These are phyloP conservation scores for Venturia effusa DNA, from an alignment of 2,329 filamentous ascomycete species.

Conservation along the genomic window DNA sequence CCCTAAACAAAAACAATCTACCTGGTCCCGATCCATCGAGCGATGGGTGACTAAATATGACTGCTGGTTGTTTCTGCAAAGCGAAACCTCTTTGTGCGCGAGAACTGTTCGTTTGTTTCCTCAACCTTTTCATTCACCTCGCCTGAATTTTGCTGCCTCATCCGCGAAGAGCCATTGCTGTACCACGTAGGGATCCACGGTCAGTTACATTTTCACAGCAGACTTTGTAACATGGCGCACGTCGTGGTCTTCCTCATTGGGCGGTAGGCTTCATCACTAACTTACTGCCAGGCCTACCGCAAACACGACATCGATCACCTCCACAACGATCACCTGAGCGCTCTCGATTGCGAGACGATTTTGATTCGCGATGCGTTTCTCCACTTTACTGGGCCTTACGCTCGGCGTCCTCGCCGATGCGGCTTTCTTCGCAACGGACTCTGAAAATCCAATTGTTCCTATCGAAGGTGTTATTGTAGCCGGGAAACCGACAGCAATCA, in stretches of 20 bases:
- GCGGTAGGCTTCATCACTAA: neutral
- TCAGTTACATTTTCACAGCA: neutral
- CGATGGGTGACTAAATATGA: neutral
- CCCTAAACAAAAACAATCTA: neutral
- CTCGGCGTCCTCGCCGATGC: neutral
- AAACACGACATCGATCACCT: neutral
- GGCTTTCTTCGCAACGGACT: neutral
- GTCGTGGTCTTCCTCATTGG: neutral
- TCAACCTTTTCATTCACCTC: neutral
- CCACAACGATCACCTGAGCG: neutral
- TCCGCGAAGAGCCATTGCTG: neutral
- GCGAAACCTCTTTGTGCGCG: neutral
- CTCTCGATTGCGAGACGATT: neutral
- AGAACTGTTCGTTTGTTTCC: neutral
- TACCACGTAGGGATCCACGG: neutral
- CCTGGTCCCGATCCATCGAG: neutral
- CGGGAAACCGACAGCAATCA: constrained; percentile 35
- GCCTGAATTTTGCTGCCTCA: neutral
- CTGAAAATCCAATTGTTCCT: constrained; percentile 4
- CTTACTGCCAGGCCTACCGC: neutral
- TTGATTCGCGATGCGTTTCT: neutral
- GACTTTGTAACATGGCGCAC: neutral
- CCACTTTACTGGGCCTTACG: neutral
- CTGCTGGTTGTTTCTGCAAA: neutral
- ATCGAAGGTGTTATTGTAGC: constrained; percentile 23